These are phyloP conservation scores for Venturia oleaginea DNA, from an alignment of 2,329 filamentous ascomycete species.

Conservation along the genomic window DNA sequence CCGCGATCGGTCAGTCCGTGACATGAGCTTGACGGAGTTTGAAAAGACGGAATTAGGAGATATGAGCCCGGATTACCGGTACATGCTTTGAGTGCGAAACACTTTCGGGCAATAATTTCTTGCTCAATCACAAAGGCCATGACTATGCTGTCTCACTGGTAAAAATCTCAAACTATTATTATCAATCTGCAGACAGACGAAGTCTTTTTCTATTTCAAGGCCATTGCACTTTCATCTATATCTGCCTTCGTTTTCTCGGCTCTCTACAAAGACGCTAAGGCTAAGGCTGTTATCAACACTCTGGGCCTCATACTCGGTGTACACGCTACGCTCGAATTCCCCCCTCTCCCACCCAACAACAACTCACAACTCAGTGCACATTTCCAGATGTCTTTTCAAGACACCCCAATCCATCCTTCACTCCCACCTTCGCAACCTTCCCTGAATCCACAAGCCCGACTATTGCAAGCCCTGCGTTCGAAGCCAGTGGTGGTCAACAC, in stretches of 20 bases:
- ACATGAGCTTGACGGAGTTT: slow-evolving; percentile 47
- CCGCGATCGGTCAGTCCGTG: slow-evolving; percentile 39
- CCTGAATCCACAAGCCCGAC: neutral
- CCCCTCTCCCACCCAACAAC: neutral
- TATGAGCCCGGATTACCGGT: slow-evolving; percentile 51
- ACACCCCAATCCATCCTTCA: neutral
- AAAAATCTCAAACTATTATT: neutral
- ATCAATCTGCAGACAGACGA: neutral
- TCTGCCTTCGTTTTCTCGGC: neutral
- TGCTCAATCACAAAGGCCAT: neutral
- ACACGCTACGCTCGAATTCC: neutral
- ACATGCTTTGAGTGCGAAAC: slow-evolving; percentile 36
- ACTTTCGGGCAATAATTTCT: neutral
- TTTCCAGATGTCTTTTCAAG: neutral
- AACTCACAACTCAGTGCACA: neutral
- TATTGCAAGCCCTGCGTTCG: neutral
- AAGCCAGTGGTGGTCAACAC: neutral
- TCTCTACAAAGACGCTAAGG: neutral
- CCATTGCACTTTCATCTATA: neutral
- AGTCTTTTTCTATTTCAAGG: neutral
- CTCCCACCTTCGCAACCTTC: neutral
- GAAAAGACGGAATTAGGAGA: slow-evolving; percentile 55
- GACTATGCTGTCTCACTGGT: neutral
- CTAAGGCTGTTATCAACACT: neutral
- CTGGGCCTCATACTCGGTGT: neutral